Percentiles rank a stretch among this genome's conserved stretches.
Evolutionary conservation across 1,139 yeast species (phyloP).

Genomic region (Pichia terricola): DNA sequence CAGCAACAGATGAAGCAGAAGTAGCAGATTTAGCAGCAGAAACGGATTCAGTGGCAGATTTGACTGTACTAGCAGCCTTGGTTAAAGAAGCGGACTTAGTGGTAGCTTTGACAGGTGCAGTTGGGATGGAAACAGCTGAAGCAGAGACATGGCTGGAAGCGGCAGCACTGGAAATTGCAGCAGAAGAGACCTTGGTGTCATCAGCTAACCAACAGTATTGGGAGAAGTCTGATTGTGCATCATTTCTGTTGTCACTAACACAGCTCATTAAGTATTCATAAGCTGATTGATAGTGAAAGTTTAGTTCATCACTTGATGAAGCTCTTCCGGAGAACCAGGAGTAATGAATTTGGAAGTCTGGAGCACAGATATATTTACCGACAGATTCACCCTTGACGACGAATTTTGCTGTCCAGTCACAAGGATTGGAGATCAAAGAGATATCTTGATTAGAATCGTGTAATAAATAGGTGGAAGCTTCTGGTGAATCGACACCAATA

Average conservation of each 20-base stretch:
- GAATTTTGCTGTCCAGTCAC: conserved; percentile 16
- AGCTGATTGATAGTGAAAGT: conserved; percentile 17
- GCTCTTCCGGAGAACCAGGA: conserved; percentile 23
- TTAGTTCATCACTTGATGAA: conserved; percentile 4
- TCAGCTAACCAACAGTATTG: conserved; percentile 16
- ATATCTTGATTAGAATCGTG: conserved; percentile 17
- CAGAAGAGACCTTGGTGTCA: neutral
- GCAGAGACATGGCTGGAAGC: neutral
- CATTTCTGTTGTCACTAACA: conserved; percentile 20
- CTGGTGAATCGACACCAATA: conserved; percentile 12
- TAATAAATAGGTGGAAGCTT: conserved; percentile 5
- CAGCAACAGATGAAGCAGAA: neutral
- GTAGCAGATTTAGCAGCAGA: neutral
- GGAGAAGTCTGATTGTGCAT: conserved; percentile 24
- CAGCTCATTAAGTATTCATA: conserved; percentile 24
- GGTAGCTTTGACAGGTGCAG: neutral
- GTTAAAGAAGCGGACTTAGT: neutral
- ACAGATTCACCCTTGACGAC: conserved; percentile 18
- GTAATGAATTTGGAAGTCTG: conserved; percentile 24
- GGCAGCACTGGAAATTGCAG: conserved; percentile 12
- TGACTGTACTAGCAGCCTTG: neutral
- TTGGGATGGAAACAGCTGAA: conserved; percentile 1
- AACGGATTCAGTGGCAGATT: neutral
- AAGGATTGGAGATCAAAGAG: conserved; percentile 16
- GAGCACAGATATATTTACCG: conserved; percentile 19